phyloP scores from a whole-genome alignment of 2,329 filamentous ascomycete species.

The Claviceps maximensis region DNA sequence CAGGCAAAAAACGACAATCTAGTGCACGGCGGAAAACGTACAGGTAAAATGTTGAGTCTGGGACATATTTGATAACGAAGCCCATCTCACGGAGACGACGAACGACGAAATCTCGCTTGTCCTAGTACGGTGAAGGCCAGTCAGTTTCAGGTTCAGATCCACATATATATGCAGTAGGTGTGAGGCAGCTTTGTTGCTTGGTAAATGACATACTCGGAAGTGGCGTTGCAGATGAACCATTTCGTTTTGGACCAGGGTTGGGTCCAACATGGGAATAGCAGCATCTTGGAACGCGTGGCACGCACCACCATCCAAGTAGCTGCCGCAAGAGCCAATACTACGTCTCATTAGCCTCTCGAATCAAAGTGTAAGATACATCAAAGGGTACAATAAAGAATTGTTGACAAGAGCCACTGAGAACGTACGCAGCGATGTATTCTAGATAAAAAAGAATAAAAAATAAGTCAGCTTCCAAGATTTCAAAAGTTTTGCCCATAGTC shows the following conservation, averaged over 20 bases:
- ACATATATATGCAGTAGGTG: not conserved
- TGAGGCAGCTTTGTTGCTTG: not conserved
- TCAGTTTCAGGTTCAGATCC: not conserved
- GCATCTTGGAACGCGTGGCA: slow-evolving; percentile 95
- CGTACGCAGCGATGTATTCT: slow-evolving; percentile 78
- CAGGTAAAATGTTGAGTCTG: slow-evolving; percentile 90
- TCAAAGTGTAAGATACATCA: not conserved
- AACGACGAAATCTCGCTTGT: slow-evolving; percentile 87
- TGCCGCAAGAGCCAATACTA: slow-evolving; percentile 75
- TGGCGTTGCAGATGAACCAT: slow-evolving; percentile 83
- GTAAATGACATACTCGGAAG: slow-evolving; percentile 47
- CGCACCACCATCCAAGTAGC: slow-evolving; percentile 86
- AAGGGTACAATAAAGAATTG: not conserved
- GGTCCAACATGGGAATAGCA: slow-evolving; percentile 85
- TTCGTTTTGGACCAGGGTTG: slow-evolving; percentile 62
- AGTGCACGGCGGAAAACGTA: slow-evolving; percentile 28
- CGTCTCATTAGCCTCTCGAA: slow-evolving; percentile 1
- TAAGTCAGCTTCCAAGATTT: not conserved
- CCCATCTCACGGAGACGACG: slow-evolving; percentile 70
- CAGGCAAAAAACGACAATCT: too few relatives aligned
- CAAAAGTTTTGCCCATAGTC: not conserved
- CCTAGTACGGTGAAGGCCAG: slow-evolving; percentile 24
- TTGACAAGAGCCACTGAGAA: slow-evolving; percentile 4
- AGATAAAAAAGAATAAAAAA: not conserved
- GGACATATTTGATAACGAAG: slow-evolving; percentile 71